Base-by-base conservation (phyloP, 2,329 filamentous ascomycete species). In the Periconia sp. region DNA sequence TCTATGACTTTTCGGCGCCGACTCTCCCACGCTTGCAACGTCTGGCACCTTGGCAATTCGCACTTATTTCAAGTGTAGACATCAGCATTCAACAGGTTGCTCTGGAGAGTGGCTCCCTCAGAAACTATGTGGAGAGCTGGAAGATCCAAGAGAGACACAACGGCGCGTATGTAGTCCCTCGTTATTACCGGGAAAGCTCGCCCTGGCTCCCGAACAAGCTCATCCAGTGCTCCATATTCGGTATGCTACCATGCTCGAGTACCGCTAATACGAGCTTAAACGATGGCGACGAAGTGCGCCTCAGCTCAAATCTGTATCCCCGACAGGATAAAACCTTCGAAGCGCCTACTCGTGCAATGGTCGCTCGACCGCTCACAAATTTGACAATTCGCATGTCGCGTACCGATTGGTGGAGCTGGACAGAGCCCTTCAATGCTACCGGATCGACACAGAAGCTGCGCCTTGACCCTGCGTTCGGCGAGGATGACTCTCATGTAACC, bases 391-490 rank as follows among this genome's bases (percentile, higher is more conserved):
- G 52, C 3, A 31, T 56, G 13, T 30, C 23, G 4, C 45, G 41
- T 3, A 36, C 40, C n/a, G 50, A 54, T 24, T 56, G 53, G 53
- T 46, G 47, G 47, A 42, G 48, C 5, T 58, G 55, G 56, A 38
- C 32, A 4, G 32, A 46, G 8, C 4, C 43, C 18, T 43, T 50
- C 0, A 23, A 13, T 10, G 30, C 11, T 7, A 29, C 32, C 0
- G 7, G 45, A 15, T 8, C 26, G 1, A 6, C 4, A 9, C 1
- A 40, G 3, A 46, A 54, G 7, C 53, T 65, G 2, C 52, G 26
- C 15, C 47, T 65, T 5, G 61, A 65, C 12, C 61, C 63, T 4
- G 43, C 48, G 1, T 19, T 54, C 22, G 54, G 54, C 4, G n/a
- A 23, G 9, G 24, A 28, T 15, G 12, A 15, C 12, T 15, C 19